A percentile compares a stretch with the other conserved stretches of the same genome.
Conservation (phyloP, 805 yeast species). For the Debaryomyces castellii region DNA sequence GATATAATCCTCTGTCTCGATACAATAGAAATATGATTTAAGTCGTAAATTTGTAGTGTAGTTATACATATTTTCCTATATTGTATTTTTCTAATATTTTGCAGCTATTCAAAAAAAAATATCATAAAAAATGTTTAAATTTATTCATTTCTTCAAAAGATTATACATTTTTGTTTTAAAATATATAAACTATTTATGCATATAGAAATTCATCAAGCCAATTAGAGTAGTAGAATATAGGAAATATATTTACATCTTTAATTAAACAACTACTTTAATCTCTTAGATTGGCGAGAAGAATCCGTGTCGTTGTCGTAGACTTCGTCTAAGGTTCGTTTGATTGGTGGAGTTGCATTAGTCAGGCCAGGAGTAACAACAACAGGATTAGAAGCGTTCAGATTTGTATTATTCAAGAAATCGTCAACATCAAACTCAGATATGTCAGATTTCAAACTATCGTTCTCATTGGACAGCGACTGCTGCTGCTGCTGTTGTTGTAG, state of each 20-base stretch:
- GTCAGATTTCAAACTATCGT: slow-evolving; percentile 7
- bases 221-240: neutral
- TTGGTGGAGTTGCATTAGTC: slow-evolving; percentile 9
- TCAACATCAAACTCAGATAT: slow-evolving; percentile 33
- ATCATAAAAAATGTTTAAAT: too few species aligned
- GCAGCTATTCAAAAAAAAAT: too few species aligned
- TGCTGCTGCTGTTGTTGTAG: slow-evolving; percentile 3
- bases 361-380: slow-evolving; percentile 6
- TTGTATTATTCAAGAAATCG: slow-evolving; percentile 22
- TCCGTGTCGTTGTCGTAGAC: slow-evolving; percentile 10
- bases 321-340: slow-evolving; percentile 16
- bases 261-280: neutral
- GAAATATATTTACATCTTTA: neutral
- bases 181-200: neutral
- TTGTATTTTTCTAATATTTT: too few species aligned
- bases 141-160: neutral
- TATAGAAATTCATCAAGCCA: neutral
- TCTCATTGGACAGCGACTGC: neutral
- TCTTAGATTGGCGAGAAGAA: neutral
- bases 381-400: slow-evolving; percentile 4
- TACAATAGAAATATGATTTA: too few species aligned
- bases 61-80: too few species aligned
- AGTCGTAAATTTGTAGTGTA: too few species aligned
- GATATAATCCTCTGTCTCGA: too few species aligned
- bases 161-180: too few species aligned